These are phyloP conservation scores for Ilyonectria mors-panacis DNA, from an alignment of 2,329 filamentous ascomycete genomes.

Conservation along the genomic window DNA sequence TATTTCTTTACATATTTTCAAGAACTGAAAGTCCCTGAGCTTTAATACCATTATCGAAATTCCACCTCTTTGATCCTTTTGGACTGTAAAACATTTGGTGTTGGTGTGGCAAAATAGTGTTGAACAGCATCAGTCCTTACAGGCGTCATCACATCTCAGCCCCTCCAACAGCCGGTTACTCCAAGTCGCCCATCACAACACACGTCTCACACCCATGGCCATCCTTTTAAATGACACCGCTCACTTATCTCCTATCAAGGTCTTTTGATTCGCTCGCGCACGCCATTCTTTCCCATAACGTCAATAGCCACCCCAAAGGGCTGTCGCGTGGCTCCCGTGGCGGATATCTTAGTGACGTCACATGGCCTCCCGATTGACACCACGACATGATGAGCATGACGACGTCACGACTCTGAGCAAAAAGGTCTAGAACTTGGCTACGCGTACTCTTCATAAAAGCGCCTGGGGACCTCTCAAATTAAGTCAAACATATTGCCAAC, in stretches of 20 bases:
- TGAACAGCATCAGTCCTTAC: too few relatives aligned
- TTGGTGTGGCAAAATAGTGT: too few relatives aligned
- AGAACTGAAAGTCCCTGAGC: too few relatives aligned
- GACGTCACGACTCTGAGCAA: constrained; percentile 45
- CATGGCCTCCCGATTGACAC: constrained; percentile 37
- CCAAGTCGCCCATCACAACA: not conserved
- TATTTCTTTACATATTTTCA: too few relatives aligned
- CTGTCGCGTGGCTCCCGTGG: constrained; percentile 39
- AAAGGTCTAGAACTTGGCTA: not conserved
- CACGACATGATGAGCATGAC: constrained; percentile 43
- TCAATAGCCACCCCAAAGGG: constrained; percentile 6
- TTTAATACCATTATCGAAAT: too few relatives aligned
- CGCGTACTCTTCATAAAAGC: constrained; percentile 11
- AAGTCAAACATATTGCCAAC: not conserved
- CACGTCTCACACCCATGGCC: not conserved
- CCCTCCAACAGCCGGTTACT: too few relatives aligned
- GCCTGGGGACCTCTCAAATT: not conserved
- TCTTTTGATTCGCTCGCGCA: constrained; percentile 7
- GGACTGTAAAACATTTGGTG: too few relatives aligned
- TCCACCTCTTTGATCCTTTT: too few relatives aligned
- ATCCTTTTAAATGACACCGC: not conserved
- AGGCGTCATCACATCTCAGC: too few relatives aligned
- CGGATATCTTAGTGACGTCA: constrained; percentile 43
- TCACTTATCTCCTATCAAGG: not conserved
- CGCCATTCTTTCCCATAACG: not conserved